phyloP scores from a whole-genome alignment of 2,329 filamentous ascomycete genomes.

The Pestalotiopsis sp. region DNA sequence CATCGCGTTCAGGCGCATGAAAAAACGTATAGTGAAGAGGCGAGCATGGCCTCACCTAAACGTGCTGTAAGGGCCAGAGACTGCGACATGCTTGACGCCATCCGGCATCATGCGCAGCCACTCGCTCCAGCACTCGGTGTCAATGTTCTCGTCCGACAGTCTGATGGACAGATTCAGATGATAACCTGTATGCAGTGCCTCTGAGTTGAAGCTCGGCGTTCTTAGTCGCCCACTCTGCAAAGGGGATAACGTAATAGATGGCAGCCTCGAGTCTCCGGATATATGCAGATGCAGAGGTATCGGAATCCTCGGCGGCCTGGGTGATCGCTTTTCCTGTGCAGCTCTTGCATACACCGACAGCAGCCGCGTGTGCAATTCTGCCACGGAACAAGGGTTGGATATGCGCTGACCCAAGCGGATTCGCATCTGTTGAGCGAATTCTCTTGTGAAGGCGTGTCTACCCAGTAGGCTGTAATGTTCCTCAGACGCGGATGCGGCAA shows the following conservation, averaged over 20 bases:
- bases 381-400: slow-evolving; percentile 49
- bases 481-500: slow-evolving; percentile 58
- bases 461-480: slow-evolving; percentile 51
- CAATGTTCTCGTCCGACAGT: slow-evolving; percentile 52
- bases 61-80: slow-evolving; percentile 52
- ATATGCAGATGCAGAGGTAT: slow-evolving; percentile 59
- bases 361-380: slow-evolving; percentile 57
- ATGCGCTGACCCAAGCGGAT: slow-evolving; percentile 46
- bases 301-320: slow-evolving; percentile 51
- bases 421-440: slow-evolving; percentile 52
- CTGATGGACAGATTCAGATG: slow-evolving; percentile 54
- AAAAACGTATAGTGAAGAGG: not conserved
- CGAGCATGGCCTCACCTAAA: slow-evolving; percentile 34
- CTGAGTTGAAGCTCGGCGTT: slow-evolving; percentile 44
- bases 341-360: slow-evolving; percentile 55
- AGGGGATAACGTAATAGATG: slow-evolving; percentile 59
- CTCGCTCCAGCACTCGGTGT: slow-evolving; percentile 58
- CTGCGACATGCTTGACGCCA: slow-evolving; percentile 56
- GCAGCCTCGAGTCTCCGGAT: slow-evolving; percentile 53
- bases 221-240: slow-evolving; percentile 42
- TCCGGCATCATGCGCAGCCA: slow-evolving; percentile 63
- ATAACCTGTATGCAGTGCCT: slow-evolving; percentile 32
- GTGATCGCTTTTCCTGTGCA: slow-evolving; percentile 51
- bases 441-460: slow-evolving; percentile 55
- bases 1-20: not conserved